Evolutionary conservation across 768 basidiomycete genomes (phyloP).

Genomic region (Rhodotorula paludigena): DNA sequence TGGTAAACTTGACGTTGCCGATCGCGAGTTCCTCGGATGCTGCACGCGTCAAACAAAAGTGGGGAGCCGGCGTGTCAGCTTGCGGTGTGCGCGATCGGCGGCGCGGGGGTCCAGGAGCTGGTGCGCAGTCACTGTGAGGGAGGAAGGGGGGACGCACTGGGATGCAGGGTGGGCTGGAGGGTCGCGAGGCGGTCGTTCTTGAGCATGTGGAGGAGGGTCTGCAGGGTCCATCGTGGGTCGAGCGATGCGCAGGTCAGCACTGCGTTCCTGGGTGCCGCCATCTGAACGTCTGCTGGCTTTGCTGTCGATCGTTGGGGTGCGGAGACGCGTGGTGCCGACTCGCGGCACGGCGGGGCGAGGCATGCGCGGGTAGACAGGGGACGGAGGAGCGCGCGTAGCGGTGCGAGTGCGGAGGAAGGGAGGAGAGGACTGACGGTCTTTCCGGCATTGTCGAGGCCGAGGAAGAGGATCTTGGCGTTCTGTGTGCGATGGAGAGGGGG

Average conservation of each 20-base stretch:
- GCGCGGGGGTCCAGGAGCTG: too few relatives aligned
- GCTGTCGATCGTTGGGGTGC: too few relatives aligned
- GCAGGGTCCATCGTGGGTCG: too few relatives aligned
- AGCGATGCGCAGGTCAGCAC: too few relatives aligned
- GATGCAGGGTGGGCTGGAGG: constrained; percentile 95
- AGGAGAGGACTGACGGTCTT: constrained; percentile 78
- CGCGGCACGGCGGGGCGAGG: too few relatives aligned
- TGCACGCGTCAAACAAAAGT: constrained; percentile 46
- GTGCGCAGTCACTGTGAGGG: not conserved
- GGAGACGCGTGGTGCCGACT: too few relatives aligned
- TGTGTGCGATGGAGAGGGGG: constrained; percentile 44
- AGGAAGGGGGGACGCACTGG: constrained; percentile 60
- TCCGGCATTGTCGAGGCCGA: constrained; percentile 97
- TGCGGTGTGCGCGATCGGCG: too few relatives aligned
- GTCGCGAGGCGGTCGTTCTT: constrained; percentile 98
- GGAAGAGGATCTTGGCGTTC: constrained; percentile 99
- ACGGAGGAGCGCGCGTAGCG: too few relatives aligned
- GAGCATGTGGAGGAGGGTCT: constrained; percentile 97
- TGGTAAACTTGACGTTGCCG: constrained; percentile 98
- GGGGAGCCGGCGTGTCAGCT: too few relatives aligned
- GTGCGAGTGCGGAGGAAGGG: too few relatives aligned
- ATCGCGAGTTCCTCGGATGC: constrained; percentile 98
- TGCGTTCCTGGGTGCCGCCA: too few relatives aligned
- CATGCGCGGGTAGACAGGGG: not conserved
- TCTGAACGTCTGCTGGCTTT: too few relatives aligned